These are phyloP conservation scores for Picochlorum sp. DNA, from an alignment of 139 green algal genomes.

Conservation along the genomic window DNA sequence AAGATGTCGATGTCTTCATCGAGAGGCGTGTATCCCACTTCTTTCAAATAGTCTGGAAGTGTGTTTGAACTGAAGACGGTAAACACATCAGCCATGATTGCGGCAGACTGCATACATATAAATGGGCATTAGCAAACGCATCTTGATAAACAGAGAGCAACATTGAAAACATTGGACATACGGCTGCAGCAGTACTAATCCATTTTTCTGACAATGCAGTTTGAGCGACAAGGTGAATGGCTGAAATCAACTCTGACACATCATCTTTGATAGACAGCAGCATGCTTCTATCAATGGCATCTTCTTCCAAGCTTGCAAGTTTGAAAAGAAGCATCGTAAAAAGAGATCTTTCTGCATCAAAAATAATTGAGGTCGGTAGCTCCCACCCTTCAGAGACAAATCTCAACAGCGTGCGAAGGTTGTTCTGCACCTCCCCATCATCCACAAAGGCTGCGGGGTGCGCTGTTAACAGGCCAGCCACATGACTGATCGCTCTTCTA, in stretches of 20 bases:
- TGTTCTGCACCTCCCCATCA: neutral
- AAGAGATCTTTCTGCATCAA: neutral
- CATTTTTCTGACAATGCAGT: too few relatives aligned
- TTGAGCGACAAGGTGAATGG: too few relatives aligned
- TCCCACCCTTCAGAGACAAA: slow-evolving; percentile 2
- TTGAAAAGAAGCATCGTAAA: too few relatives aligned
- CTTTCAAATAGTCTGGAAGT: slow-evolving; percentile 1
- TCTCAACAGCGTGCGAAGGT: neutral
- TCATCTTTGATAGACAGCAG: too few relatives aligned
- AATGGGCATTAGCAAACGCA: neutral
- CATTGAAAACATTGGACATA: too few relatives aligned
- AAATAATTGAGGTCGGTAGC: neutral
- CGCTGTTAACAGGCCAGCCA: neutral
- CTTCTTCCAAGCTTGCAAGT: too few relatives aligned
- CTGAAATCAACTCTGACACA: too few relatives aligned
- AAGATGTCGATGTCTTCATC: slow-evolving; percentile 8
- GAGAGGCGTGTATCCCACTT: neutral
- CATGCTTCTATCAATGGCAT: too few relatives aligned
- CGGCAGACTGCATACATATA: neutral
- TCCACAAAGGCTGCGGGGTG: neutral
- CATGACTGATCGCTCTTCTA: neutral
- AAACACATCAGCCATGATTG: slow-evolving; percentile 10
- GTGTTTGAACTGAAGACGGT: slow-evolving; percentile 14
- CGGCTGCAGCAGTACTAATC: too few relatives aligned
- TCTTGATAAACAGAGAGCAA: too few relatives aligned